Evolutionary conservation across 2,329 filamentous ascomycete genomes (phyloP), one percentile per base, ranked within the genome.

Genomic region (Hypoxylon sp.): DNA sequence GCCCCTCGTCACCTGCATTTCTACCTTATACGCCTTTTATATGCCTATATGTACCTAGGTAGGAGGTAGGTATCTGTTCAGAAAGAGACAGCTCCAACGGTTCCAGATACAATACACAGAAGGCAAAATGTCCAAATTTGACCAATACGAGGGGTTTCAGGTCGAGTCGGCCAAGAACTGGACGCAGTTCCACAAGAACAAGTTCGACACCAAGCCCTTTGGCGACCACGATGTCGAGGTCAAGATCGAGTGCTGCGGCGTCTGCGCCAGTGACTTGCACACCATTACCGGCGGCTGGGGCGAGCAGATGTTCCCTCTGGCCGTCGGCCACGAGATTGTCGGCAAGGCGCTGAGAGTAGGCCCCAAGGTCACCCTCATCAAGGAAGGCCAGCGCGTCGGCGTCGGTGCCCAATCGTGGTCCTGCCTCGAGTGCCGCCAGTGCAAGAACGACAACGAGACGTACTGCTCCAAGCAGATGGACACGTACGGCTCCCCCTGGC

Each of bases 141-240:
- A 87, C 33, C 80, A 83, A 64, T 87, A 86, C 73, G 80, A 78
- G 55, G 83, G 84, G 63, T 87, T 87, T 77, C 83, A 86, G 75
- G 81, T 86, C 68, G 74, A 82, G 55, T 78, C 78, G 51, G 74
- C 81, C 20, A 80, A 81, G 47, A 79, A 77, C 41, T 85, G 81
- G 80, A 75, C 83, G 63, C 79, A 87, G 57, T 86, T 88, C 70
- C 79, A 88, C 69, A 89, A 91, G 77, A 86, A 88, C 71, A 74
- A 93, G 79, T 92, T 91, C 79, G 84, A 87, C 67, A 87, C 93
- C 56, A 95, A 96, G 79, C 89, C 90, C 15, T 96, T 96, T 73
- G 91, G 88, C 64, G 90, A 93, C 73, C 84, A 91, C 75, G 92
- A 97, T 72, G 86, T 97, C 68, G 92, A 96, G 73, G 85, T 97